A percentile compares a stretch with the other conserved stretches of the same genome.
Evolutionary conservation across 2,329 filamentous ascomycete species (phyloP).

Genomic region (Lachnellula subtilissima): DNA sequence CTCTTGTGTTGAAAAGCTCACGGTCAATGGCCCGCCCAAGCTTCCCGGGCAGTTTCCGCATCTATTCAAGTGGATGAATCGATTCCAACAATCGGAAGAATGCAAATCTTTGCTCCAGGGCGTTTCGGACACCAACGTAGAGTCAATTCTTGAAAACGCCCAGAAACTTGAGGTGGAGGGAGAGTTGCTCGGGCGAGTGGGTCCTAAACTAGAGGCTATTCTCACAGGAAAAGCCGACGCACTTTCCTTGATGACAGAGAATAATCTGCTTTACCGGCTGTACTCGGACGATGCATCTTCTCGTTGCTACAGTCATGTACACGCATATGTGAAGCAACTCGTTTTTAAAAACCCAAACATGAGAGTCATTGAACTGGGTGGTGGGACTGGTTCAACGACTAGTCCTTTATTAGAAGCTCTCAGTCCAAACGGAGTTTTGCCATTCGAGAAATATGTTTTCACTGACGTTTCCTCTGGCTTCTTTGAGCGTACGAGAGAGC

Average conservation of each 20-base stretch:
- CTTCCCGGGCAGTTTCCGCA: background rate
- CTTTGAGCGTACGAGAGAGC: constrained; percentile 31
- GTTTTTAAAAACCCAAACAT: constrained; percentile 21
- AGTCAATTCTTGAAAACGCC: background rate
- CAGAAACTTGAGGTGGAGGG: constrained; percentile 2
- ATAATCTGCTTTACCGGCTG: constrained; percentile 3
- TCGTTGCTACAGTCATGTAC: background rate
- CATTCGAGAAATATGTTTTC: constrained; percentile 27
- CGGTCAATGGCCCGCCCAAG: background rate
- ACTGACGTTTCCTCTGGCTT: constrained; percentile 32
- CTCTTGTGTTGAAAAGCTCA: background rate
- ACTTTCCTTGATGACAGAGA: constrained; percentile 6
- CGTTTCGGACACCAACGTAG: constrained; percentile 1
- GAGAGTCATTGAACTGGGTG: constrained; percentile 31
- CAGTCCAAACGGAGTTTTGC: constrained; percentile 24
- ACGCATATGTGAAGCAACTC: background rate
- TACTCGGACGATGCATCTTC: constrained; percentile 3
- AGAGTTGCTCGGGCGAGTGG: constrained; percentile 3
- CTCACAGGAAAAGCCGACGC: constrained; percentile 5
- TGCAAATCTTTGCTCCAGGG: background rate
- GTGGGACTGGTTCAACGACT: constrained; percentile 22
- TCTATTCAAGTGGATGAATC: constrained; percentile 9
- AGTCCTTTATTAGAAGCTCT: constrained; percentile 10
- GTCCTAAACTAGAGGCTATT: constrained; percentile 4
- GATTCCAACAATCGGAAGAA: constrained; percentile 4